Base-by-base conservation (phyloP, 768 basidiomycete genomes). In the Myochromella boudieri region DNA sequence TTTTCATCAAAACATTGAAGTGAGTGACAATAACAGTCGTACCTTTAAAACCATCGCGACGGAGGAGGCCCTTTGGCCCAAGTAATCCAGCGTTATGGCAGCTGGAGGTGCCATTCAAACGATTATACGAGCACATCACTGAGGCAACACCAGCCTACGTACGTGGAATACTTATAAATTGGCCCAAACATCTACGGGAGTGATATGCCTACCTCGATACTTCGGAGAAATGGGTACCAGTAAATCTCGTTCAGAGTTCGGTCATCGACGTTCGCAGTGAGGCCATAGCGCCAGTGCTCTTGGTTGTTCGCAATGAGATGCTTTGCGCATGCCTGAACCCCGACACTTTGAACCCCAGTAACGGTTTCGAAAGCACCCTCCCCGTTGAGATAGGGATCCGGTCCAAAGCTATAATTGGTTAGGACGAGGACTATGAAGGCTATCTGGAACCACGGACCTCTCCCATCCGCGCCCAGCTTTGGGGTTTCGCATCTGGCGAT, bases 321-420 rank as follows among this genome's bases (percentile, higher is more conserved):
- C 47, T 82, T 82, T 0, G 76, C 74, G 45, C 76, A 78, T 0
- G 82, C 81, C 52, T 78, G 77, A 14, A 85, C 81, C 11, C 82
- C 82, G 29, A 72, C 68, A 52, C 71, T 72, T 54, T 86, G 84
- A 8, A 84, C 71, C 1, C 84, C 83, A 2, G 68, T 62, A 39
- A 85, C 72, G 0, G 81, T 83, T 57, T 81, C 74, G 48, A 74
- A 80, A 0, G 80, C 75, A 10, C 73, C 80, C 63, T 81, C 81
- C 5, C 84, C 84, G 41, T 71, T 72, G 7, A 87, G 69, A 56
- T 79, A 85, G 1, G 84, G 84, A 62, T 86, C 84, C 3, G 74
- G 78, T 22, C 82, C 76, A 51, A 75, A 76, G 45, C 74, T 76
- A 17, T 14, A 7, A 24, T 2, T 7, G 11, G 20, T 44, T 37